Conservation (phyloP, 148 eudicot genomes). For the Chenopodium formosanum region DNA sequence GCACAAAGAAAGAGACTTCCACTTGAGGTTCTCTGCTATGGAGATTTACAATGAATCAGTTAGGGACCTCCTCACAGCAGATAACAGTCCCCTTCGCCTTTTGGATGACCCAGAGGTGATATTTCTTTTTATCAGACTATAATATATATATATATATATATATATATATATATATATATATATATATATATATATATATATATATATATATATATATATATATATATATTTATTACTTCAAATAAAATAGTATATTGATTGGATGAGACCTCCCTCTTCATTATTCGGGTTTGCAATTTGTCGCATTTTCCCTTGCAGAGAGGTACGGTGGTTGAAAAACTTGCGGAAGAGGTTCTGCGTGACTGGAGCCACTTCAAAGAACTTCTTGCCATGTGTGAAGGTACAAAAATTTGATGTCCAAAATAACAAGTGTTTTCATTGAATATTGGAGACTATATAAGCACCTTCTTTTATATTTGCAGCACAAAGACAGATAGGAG, state of each 20-base stretch:
- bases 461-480: slow-evolving; percentile 31
- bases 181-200: background rate
- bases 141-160: background rate
- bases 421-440: slow-evolving; percentile 1
- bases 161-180: no score
- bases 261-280: background rate
- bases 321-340: slow-evolving; percentile 93
- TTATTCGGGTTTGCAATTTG: background rate
- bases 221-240: background rate
- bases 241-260: background rate
- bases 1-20: slow-evolving; percentile 81
- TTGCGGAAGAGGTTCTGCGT: slow-evolving; percentile 75
- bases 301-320: slow-evolving; percentile 44
- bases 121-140: slow-evolving; percentile 5
- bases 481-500: slow-evolving; percentile 98
- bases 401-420: slow-evolving; percentile 33
- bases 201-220: background rate
- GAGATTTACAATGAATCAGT: slow-evolving; percentile 98
- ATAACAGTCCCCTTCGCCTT: slow-evolving; percentile 75
- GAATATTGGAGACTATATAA: background rate
- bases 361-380: slow-evolving; percentile 81
- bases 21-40: slow-evolving; percentile 86
- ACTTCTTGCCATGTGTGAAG: slow-evolving; percentile 87
- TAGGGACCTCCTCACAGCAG: slow-evolving; percentile 76
- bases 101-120: slow-evolving; percentile 97